Conservation (phyloP, 495 filamentous ascomycete genomes). For the Penicillium robsamsonii region DNA sequence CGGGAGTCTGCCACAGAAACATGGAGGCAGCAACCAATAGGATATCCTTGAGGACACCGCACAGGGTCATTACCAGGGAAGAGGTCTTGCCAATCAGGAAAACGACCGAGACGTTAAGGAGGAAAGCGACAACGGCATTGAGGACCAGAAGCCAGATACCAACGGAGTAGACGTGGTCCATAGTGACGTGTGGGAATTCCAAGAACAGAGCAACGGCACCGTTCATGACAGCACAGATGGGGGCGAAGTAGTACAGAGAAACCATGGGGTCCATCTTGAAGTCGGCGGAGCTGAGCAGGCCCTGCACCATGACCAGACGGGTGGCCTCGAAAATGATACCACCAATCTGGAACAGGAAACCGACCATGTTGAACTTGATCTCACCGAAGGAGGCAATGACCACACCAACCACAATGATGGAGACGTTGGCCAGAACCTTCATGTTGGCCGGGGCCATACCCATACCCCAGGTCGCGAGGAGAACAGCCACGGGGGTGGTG, state of each 20-base stretch:
- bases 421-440: slow-evolving; percentile 80
- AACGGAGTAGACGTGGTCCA: slow-evolving; percentile 71
- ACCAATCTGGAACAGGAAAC: slow-evolving; percentile 80
- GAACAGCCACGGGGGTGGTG: slow-evolving; percentile 85
- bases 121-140: slow-evolving; percentile 81
- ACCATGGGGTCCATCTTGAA: slow-evolving; percentile 98
- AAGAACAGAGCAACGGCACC: slow-evolving; percentile 71
- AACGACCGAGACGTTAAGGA: slow-evolving; percentile 90
- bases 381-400: slow-evolving; percentile 88
- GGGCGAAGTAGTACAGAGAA: slow-evolving; percentile 94
- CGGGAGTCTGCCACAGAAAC: slow-evolving; percentile 81
- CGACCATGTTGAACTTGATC: slow-evolving; percentile 84
- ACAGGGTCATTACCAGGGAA: slow-evolving; percentile 92
- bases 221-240: slow-evolving; percentile 90
- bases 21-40: slow-evolving; percentile 88
- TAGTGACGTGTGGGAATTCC: slow-evolving; percentile 67
- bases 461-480: slow-evolving; percentile 80
- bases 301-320: slow-evolving; percentile 88
- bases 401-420: slow-evolving; percentile 85
- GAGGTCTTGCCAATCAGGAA: slow-evolving; percentile 98
- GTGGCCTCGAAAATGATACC: slow-evolving; percentile 89
- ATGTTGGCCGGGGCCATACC: slow-evolving; percentile 73
- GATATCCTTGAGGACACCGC: slow-evolving; percentile 98
- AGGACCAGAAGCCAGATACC: slow-evolving; percentile 71
- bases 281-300: slow-evolving; percentile 80